phyloP scores from a whole-genome alignment of 257 asterid genomes.

The Ehretia macrophylla region DNA sequence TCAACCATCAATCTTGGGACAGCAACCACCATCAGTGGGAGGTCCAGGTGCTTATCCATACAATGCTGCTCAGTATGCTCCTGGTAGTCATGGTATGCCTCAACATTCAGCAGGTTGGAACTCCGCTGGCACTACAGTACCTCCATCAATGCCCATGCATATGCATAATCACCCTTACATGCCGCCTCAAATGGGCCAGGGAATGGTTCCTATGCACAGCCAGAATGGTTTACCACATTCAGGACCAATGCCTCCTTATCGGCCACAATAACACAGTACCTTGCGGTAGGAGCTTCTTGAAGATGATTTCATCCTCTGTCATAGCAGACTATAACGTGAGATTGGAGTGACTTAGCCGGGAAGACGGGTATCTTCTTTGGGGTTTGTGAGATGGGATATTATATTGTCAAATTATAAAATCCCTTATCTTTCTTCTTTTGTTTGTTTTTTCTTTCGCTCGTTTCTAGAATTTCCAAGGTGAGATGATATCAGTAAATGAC shows the following conservation, averaged over 20 bases:
- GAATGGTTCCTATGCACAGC: slow-evolving; percentile 38
- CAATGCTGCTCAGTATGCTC: slow-evolving; percentile 51
- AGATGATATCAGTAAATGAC: too few species aligned
- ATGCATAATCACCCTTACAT: slow-evolving; percentile 71
- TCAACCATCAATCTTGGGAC: slow-evolving; percentile 68
- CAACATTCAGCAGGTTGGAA: slow-evolving; percentile 74
- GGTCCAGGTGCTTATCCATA: slow-evolving; percentile 53
- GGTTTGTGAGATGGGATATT: not conserved
- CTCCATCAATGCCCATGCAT: slow-evolving; percentile 46
- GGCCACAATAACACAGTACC: slow-evolving; percentile 36
- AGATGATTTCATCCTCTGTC: too few species aligned
- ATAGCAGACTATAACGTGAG: too few species aligned
- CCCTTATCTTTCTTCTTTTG: too few species aligned
- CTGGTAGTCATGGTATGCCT: slow-evolving; percentile 36
- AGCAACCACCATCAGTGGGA: slow-evolving; percentile 59
- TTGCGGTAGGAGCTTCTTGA: too few species aligned
- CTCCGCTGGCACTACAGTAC: slow-evolving; percentile 26
- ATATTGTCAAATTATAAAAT: too few species aligned
- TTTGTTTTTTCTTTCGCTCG: too few species aligned
- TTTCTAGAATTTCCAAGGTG: too few species aligned
- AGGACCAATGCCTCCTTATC: slow-evolving; percentile 59
- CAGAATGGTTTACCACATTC: slow-evolving; percentile 57
- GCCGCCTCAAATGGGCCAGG: slow-evolving; percentile 7
- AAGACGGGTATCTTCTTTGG: not conserved
- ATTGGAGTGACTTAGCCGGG: too few species aligned